Conservation (phyloP, 2,329 filamentous ascomycete species). For the Penicillium sp. region DNA sequence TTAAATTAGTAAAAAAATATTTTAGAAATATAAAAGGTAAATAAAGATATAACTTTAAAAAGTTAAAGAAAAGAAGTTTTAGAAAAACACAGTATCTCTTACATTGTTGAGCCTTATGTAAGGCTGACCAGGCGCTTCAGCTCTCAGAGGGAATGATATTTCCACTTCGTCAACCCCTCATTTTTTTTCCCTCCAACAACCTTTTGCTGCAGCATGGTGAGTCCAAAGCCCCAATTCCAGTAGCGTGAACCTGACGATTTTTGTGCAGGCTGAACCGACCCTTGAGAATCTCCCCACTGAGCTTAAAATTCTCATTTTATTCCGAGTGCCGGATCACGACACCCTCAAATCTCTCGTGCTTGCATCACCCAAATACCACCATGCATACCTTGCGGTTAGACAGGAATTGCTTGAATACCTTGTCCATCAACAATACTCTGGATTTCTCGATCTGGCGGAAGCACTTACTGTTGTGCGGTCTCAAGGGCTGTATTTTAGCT, state of each 20-base stretch:
- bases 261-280: background rate
- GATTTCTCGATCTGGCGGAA: slow-evolving; percentile 15
- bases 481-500: slow-evolving; percentile 3
- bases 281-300: slow-evolving; percentile 15
- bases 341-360: slow-evolving; percentile 14
- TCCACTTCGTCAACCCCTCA: background rate
- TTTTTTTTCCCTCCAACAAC: background rate
- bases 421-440: slow-evolving; percentile 10
- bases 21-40: too few relatives aligned
- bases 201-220: background rate
- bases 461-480: slow-evolving; percentile 23
- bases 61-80: too few relatives aligned
- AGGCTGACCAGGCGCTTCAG: background rate
- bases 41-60: too few relatives aligned
- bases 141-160: background rate
- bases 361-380: slow-evolving; percentile 16
- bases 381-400: slow-evolving; percentile 11
- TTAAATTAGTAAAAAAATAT: too few relatives aligned
- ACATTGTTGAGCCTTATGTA: too few relatives aligned
- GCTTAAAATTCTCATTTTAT: slow-evolving; percentile 14
- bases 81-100: too few relatives aligned
- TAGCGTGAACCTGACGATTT: slow-evolving; percentile 1
- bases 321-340: slow-evolving; percentile 8
- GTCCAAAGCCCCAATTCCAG: background rate
- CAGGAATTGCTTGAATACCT: slow-evolving; percentile 5